phyloP scores from a whole-genome alignment of 2,329 filamentous ascomycete species.

The Aspergillus carbonarius region DNA sequence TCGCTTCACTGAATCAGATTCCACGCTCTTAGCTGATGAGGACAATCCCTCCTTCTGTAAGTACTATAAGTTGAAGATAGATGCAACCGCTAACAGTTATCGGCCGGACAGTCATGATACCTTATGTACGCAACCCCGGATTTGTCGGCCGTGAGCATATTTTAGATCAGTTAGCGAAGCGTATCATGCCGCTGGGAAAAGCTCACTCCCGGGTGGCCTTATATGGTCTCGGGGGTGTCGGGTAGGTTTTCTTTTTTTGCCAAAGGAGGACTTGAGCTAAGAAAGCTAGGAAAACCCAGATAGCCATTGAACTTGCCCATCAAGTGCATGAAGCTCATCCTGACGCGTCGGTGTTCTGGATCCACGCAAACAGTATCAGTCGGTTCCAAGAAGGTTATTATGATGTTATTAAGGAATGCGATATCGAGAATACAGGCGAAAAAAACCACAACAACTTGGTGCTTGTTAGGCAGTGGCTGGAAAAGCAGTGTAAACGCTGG shows the following conservation, averaged over 20 bases:
- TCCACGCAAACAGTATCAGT: constrained; percentile 12
- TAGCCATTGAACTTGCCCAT: constrained; percentile 14
- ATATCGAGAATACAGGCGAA: background rate
- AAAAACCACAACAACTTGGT: constrained; percentile 4
- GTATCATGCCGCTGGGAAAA: constrained; percentile 4
- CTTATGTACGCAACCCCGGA: constrained; percentile 10
- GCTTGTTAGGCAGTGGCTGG: constrained; percentile 13
- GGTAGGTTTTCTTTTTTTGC: background rate
- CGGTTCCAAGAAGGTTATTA: constrained; percentile 13
- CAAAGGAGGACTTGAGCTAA: background rate
- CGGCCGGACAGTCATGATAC: constrained; percentile 10
- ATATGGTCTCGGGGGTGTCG: constrained; percentile 16
- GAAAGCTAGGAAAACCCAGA: constrained; percentile 12
- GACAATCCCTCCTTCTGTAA: background rate
- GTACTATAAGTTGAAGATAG: background rate
- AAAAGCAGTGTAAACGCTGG: constrained; percentile 13
- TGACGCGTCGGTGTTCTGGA: constrained; percentile 12
- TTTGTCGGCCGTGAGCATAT: constrained; percentile 11
- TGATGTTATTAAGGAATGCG: constrained; percentile 6
- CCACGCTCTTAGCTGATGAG: background rate
- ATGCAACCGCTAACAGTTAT: background rate
- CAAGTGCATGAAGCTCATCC: constrained; percentile 1
- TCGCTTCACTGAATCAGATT: background rate
- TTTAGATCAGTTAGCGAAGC: background rate
- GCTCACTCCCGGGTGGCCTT: constrained; percentile 7